Base-by-base conservation (phyloP, 441 rosid species). In the Adansonia madagascariensis region DNA sequence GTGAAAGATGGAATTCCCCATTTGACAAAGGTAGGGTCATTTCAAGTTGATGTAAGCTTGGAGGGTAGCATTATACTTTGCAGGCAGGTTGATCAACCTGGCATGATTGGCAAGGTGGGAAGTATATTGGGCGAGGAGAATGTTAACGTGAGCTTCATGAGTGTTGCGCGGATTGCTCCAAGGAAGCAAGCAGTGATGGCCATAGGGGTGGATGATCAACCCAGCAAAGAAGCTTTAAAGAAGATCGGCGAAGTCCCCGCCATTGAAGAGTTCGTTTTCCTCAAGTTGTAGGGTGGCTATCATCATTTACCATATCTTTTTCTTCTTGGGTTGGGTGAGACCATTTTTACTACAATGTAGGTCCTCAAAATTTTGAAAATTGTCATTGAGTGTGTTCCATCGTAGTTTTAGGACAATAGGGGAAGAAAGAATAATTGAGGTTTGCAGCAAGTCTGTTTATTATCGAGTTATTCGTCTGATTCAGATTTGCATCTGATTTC, bases 131-230 rank as follows among this genome's bases (percentile, higher is more conserved):
- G 96, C 4, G 84, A 85, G 84, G 88, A 88, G 72, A 92, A 94
- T 69, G 96, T 94, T 52, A 94, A 96, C 57, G 96, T 96, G 60
- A 92, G 88, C 84, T 92, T 96, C 85, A 92, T 94, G 98, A 96
- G 94, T 35, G 99, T 94, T 31, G 98, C 95, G 22, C 90, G 98
- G 84, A 88, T 91, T 41, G 96, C 93, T 74, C 98, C 94, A 0
- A 75, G 94, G 77, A 92, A 91, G 88, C 95, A 91, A 72, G 99
- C 97, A 4, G 88, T 96, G 8, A 96, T 92, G 98, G 98, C 98
- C 0, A 96, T 96, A 15, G 99, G 98, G 43, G 98, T 96, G 18
- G 99, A 94, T 61, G 99, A 96, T 1, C 86, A 85, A 68, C 98
- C 97, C 17, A 82, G 80, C 70, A 84, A 82, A 61, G 92, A 88